Base-by-base conservation (phyloP, 148 eudicot species). In the Bassia scoparia region DNA sequence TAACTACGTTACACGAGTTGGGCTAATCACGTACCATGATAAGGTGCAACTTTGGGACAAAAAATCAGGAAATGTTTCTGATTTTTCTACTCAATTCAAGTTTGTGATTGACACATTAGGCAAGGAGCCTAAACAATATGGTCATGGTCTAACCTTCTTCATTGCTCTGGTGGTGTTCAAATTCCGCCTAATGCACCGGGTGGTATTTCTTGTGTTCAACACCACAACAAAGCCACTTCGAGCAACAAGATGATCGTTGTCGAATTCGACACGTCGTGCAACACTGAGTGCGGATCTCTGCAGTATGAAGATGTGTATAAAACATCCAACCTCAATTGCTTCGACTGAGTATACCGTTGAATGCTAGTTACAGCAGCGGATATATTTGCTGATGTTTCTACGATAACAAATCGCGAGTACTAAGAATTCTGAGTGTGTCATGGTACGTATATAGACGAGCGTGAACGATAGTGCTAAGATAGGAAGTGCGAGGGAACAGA, bases 31-130 rank as follows among this genome's bases (percentile, higher is more conserved):
- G 24, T 85, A 85, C 41, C 69, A 73, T 3, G 76, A 82, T 1
- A 63, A 21, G 60, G 70, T 82, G 16, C 78, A 17, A 0, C 60
- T 85, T 2, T 82, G 88, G 85, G 84, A 80, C 52, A 65, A 74
- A 1, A 20, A 20, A 33, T 63, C 82, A 0, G 68, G 74, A 38
- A 81, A 66, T 10, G 15, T 82, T 18, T 61, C 88, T 0, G 87
- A 89, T 71, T 89, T 89, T 83, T 69, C 86, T 31, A 81, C 90
- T 33, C 85, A 72, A 69, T 89, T 84, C 73, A 38, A 85, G 56
- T 83, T 89, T 75, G 68, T n/a, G 16, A 80, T 89, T 23, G 82
- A 83, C 74, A 76, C 83, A 17, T 50, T 4, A 17, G 64, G 50
- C 44, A 23, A 21, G 14, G 12, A 18, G n/a, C 71, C 49, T 0